Percentiles rank a stretch among this genome's conserved stretches.
phyloP scores from a whole-genome alignment of 805 yeast species.

The Lachancea meyersii region DNA sequence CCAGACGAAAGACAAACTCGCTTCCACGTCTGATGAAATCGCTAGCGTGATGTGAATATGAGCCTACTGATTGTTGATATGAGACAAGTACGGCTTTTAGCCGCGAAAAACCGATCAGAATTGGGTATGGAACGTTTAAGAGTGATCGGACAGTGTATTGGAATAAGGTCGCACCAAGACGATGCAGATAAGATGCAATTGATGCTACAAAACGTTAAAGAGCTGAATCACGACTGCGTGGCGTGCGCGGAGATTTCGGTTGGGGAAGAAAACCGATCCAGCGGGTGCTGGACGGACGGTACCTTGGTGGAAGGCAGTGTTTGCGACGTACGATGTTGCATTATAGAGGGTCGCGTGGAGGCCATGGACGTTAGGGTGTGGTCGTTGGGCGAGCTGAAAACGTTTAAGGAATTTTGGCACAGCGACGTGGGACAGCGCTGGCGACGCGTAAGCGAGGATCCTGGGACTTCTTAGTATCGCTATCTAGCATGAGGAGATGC shows the following conservation, averaged over 20 bases:
- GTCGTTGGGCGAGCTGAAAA: slow-evolving; percentile 4
- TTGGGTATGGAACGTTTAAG: slow-evolving; percentile 4
- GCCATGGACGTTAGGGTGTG: slow-evolving; percentile 8
- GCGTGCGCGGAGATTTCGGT: neutral
- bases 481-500: too few species aligned
- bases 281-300: neutral
- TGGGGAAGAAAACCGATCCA: neutral
- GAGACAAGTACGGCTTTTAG: neutral
- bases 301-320: slow-evolving; percentile 8
- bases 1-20: neutral
- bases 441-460: neutral
- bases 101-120: neutral
- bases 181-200: slow-evolving; percentile 4
- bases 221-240: neutral
- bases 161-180: neutral
- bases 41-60: neutral
- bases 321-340: slow-evolving; percentile 10
- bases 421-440: slow-evolving; percentile 1
- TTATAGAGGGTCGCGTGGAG: slow-evolving; percentile 5
- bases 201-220: slow-evolving; percentile 2
- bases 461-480: too few species aligned
- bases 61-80: slow-evolving; percentile 4
- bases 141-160: slow-evolving; percentile 3
- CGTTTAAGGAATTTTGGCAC: slow-evolving; percentile 5
- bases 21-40: neutral